Evolutionary conservation across 257 asterid species (phyloP).

Genomic region (Euphrasia confusa): DNA sequence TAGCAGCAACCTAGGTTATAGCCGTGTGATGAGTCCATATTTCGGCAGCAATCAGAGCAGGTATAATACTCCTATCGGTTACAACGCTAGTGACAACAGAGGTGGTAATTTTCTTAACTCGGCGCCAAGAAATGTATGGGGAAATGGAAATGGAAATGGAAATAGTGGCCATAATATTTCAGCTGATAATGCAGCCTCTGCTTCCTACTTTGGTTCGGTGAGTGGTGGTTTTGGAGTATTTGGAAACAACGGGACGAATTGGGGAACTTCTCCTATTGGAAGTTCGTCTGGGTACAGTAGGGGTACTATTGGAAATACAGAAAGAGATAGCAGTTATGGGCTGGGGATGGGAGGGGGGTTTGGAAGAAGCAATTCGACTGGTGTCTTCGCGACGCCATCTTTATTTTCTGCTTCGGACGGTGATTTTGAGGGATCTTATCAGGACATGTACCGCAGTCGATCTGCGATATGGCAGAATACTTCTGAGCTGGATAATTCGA

Average conservation of each 20-base stretch:
- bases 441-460: slow-evolving; percentile 37
- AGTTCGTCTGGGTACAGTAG: slow-evolving; percentile 46
- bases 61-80: slow-evolving; percentile 64
- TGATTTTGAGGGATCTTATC: slow-evolving; percentile 36
- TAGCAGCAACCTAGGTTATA: slow-evolving; percentile 54
- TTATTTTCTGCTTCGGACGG: slow-evolving; percentile 40
- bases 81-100: slow-evolving; percentile 41
- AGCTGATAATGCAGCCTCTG: slow-evolving; percentile 42
- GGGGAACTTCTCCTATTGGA: slow-evolving; percentile 62
- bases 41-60: slow-evolving; percentile 33
- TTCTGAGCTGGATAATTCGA: slow-evolving; percentile 35
- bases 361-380: slow-evolving; percentile 47
- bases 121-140: slow-evolving; percentile 59
- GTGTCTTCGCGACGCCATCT: slow-evolving; percentile 40
- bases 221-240: slow-evolving; percentile 59
- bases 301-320: slow-evolving; percentile 45
- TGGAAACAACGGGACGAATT: slow-evolving; percentile 54
- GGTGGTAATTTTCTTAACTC: slow-evolving; percentile 52
- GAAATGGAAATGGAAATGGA: slow-evolving; percentile 26
- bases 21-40: slow-evolving; percentile 56
- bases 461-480: slow-evolving; percentile 44
- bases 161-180: slow-evolving; percentile 46
- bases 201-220: slow-evolving; percentile 52
- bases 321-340: slow-evolving; percentile 50
- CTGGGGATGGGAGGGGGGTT: slow-evolving; percentile 56